Evolutionary conservation across 495 filamentous ascomycete genomes (phyloP), one percentile per base, ranked within the genome.

Genomic region (Podospora appendiculata): DNA sequence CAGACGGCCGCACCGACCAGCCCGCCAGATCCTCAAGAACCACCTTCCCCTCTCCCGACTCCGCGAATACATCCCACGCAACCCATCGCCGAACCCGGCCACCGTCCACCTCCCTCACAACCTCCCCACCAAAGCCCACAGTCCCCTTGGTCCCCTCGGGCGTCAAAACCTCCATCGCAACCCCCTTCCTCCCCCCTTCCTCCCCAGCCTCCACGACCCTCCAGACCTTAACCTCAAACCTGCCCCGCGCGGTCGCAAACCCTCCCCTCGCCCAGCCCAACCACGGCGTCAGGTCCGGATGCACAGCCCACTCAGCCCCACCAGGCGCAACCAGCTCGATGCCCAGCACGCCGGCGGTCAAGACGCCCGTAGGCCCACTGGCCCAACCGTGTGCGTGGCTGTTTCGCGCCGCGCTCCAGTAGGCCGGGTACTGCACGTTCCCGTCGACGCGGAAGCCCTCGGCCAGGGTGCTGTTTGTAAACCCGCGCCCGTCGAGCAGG

Each of bases 371-470:
- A 4, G 82, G 82, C 9, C 80, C 79, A 5, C 76, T 70, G 0
- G 76, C 70, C 82, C 81, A 85, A 0, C 81, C 82, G 56, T 85
- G 83, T 0, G 82, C 75, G 52, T 84, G 81, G 12, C 67, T 74
- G 19, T 79, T 72, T 6, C 79, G 67, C 7, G 79, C 66, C 34
- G 74, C 68, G 50, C 74, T 74, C 38, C 54, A 62, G 60, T 83
- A 83, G 0, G 78, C 74, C 4, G 78, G 74, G 59, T 86, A 85
- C 39, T 79, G 76, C 32, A 80, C 64, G 18, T 73, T 64, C 17
- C 80, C 81, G 59, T 83, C 75, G 3, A 60, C 63, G 10, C 77
- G 63, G 54, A 80, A 85, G 0, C 81, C 81, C 60, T 85, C 82
- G 44, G 80, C 72, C 1, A 82, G 73, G 0, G 81, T 85, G 33